Conservation (phyloP, 2,329 filamentous ascomycete genomes). For the Aspergillus pseudoterreus region DNA sequence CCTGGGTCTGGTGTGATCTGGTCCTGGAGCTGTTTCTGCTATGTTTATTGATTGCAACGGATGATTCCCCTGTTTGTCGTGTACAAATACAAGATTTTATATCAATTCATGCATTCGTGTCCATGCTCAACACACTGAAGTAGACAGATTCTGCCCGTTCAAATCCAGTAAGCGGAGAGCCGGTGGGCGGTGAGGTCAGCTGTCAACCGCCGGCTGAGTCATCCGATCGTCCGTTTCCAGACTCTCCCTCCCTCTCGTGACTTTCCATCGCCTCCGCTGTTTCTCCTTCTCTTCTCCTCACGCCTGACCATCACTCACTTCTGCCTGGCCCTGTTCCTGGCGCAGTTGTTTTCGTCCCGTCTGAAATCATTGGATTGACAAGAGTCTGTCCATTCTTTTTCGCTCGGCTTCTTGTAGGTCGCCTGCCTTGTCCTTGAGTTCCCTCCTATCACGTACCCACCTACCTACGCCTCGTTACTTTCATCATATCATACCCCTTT, state of each 20-base stretch:
- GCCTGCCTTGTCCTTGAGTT: conserved; percentile 25
- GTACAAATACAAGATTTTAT: conserved; percentile 18
- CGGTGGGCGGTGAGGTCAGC: too few species aligned
- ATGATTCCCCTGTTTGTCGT: conserved; percentile 18
- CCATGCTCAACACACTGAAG: too few species aligned
- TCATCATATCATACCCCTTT: background rate
- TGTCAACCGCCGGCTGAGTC: background rate
- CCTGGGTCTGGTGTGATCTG: background rate
- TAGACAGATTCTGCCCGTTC: background rate
- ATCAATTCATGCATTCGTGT: background rate
- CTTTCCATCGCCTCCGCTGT: background rate
- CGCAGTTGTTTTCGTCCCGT: conserved; percentile 11
- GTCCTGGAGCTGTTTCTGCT: conserved; percentile 4
- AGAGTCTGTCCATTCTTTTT: conserved; percentile 13
- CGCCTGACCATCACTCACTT: conserved; percentile 5
- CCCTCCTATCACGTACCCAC: background rate
- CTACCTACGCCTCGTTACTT: background rate
- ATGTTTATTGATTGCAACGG: conserved; percentile 12
- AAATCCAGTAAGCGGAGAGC: background rate
- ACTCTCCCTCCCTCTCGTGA: background rate
- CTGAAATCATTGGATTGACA: conserved; percentile 15
- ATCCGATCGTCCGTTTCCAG: conserved; percentile 2
- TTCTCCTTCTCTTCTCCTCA: conserved; percentile 2
- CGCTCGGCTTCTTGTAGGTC: conserved; percentile 43
- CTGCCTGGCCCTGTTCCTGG: conserved; percentile 3